These are phyloP conservation scores for Chalciporus chontae DNA, from an alignment of 768 basidiomycete species.

Conservation along the genomic window DNA sequence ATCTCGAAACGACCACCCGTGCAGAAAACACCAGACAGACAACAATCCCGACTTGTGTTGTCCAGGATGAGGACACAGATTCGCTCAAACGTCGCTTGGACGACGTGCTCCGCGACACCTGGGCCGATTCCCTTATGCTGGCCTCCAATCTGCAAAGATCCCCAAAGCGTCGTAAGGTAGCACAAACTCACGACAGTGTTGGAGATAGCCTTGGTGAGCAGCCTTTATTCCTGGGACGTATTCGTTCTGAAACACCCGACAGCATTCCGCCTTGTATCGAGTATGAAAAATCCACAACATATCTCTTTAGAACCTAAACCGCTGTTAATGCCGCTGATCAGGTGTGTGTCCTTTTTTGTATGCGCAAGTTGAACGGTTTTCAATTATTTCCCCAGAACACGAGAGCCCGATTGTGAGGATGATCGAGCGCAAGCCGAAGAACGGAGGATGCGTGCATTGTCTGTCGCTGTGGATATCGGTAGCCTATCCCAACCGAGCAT, in stretches of 20 bases:
- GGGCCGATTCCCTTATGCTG: slow-evolving; percentile 13
- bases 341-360: slow-evolving; percentile 29
- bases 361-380: background rate
- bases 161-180: slow-evolving; percentile 6
- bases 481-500: slow-evolving; percentile 21
- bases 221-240: background rate
- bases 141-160: background rate
- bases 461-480: slow-evolving; percentile 38
- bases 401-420: slow-evolving; percentile 51
- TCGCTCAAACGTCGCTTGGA: slow-evolving; percentile 22
- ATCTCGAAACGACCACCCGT: slow-evolving; percentile 35
- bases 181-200: background rate
- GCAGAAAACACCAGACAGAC: slow-evolving; percentile 23
- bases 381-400: slow-evolving; percentile 33
- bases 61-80: slow-evolving; percentile 6
- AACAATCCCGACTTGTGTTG: background rate
- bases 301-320: slow-evolving; percentile 44
- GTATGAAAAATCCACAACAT: slow-evolving; percentile 24
- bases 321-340: slow-evolving; percentile 32
- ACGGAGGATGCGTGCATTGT: slow-evolving; percentile 38
- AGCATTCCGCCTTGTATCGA: slow-evolving; percentile 53
- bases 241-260: background rate
- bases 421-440: slow-evolving; percentile 38
- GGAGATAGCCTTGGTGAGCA: slow-evolving; percentile 1
- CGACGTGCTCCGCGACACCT: slow-evolving; percentile 18